These are phyloP conservation scores for Teratosphaeria gauchensis DNA, from an alignment of 2,329 filamentous ascomycete species.

Conservation along the genomic window DNA sequence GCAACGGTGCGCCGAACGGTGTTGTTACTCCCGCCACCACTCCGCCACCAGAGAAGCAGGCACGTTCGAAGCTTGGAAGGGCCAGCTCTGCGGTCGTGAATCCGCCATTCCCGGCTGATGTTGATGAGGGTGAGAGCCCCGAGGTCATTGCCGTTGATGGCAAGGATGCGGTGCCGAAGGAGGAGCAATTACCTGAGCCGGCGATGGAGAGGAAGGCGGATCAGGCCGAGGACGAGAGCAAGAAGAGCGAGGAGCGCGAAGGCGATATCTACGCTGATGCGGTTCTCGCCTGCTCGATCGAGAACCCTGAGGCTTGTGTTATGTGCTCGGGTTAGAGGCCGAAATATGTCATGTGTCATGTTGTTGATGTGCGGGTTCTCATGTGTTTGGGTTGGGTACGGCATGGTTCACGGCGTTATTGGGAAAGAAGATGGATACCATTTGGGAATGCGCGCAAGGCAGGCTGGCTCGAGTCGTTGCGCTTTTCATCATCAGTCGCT, in stretches of 20 bases:
- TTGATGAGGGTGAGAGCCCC: conserved; percentile 67
- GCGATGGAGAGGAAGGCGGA: conserved; percentile 36
- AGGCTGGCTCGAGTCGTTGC: not conserved
- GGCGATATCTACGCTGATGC: conserved; percentile 93
- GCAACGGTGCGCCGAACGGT: conserved; percentile 42
- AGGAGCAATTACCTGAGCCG: conserved; percentile 55
- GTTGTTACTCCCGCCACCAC: conserved; percentile 61
- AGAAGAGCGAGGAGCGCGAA: conserved; percentile 65
- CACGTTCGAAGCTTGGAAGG: conserved; percentile 32
- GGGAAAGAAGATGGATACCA: not conserved
- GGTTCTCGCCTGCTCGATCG: conserved; percentile 87
- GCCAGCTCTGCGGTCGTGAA: conserved; percentile 45
- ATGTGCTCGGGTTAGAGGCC: conserved; percentile 81
- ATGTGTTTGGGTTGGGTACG: not conserved
- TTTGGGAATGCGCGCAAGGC: not conserved
- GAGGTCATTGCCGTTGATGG: conserved; percentile 69
- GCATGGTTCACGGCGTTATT: not conserved
- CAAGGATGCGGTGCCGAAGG: conserved; percentile 38
- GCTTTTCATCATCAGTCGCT: not conserved
- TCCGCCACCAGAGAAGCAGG: conserved; percentile 48
- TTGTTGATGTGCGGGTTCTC: not conserved
- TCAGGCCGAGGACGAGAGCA: conserved; percentile 65
- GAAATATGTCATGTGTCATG: not conserved
- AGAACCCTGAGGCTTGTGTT: conserved; percentile 86
- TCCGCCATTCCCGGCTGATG: conserved; percentile 65